phyloP scores from a whole-genome alignment of 116 monocot genomes.

The Posidonia oceanica region DNA sequence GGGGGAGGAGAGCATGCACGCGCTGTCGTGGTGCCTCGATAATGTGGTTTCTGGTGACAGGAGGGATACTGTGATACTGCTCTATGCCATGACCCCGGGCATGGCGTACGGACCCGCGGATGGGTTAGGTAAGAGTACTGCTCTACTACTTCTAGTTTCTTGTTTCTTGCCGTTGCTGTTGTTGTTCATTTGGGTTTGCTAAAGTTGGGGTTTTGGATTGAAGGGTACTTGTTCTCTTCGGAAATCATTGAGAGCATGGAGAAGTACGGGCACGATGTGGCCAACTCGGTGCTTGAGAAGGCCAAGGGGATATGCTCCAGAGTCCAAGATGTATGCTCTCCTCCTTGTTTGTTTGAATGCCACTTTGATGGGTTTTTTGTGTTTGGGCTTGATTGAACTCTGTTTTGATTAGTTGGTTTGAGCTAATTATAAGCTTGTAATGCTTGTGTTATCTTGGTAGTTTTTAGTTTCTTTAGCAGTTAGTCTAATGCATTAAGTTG shows the following conservation, averaged over 20 bases:
- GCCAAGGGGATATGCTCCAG: conserved; percentile 11
- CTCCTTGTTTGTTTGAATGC: background rate
- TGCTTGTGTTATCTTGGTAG: no score
- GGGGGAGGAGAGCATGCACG: conserved; percentile 51
- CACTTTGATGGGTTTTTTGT: background rate
- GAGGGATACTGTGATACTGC: conserved; percentile 20
- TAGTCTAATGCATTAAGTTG: no score
- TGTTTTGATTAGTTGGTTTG: background rate
- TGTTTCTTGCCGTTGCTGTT: background rate
- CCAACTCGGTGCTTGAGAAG: conserved; percentile 11
- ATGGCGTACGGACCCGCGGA: conserved; percentile 24
- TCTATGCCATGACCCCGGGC: conserved; percentile 21
- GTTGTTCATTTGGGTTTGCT: background rate
- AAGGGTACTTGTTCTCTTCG: conserved; percentile 21
- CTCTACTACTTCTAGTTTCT: background rate
- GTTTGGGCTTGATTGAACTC: background rate
- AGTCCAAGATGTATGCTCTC: background rate
- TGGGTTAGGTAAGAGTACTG: conserved; percentile 18
- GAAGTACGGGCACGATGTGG: conserved; percentile 16
- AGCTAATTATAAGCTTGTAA: no score
- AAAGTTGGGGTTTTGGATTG: background rate
- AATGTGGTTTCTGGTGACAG: conserved; percentile 9
- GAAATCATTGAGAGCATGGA: conserved; percentile 20
- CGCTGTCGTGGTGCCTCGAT: conserved; percentile 43
- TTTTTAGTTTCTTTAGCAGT: no score